These are phyloP conservation scores for Ogataea glucozyma DNA, from an alignment of 805 yeast genomes.

Conservation along the genomic window DNA sequence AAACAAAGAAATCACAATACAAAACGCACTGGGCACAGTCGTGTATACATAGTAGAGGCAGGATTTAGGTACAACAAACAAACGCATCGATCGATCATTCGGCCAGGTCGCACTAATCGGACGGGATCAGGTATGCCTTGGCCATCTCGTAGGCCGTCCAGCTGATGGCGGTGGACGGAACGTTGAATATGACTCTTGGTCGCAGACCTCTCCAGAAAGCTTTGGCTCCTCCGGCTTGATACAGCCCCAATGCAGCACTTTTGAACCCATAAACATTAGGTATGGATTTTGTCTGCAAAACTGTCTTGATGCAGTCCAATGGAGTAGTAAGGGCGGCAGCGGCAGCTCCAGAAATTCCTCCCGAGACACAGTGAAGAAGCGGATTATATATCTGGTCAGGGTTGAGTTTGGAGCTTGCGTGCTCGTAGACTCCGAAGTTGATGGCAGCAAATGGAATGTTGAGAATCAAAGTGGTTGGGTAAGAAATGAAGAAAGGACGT, in stretches of 20 bases:
- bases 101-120: conserved; percentile 1
- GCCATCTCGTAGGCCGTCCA: conserved; percentile 99
- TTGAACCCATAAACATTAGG: conserved; percentile 62
- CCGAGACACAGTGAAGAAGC: conserved; percentile 85
- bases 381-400: conserved; percentile 84
- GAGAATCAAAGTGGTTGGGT: conserved; percentile 90
- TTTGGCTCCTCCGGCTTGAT: conserved; percentile 53
- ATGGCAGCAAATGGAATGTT: conserved; percentile 94
- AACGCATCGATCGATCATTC: not conserved
- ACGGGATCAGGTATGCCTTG: conserved; percentile 57
- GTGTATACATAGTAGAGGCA: too few relatives aligned
- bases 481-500: conserved; percentile 83
- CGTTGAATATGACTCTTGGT: conserved; percentile 89
- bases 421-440: conserved; percentile 91
- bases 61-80: too few relatives aligned
- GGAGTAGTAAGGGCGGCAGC: conserved; percentile 97
- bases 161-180: conserved; percentile 94
- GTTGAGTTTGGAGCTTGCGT: conserved; percentile 72
- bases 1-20: conserved; percentile 8
- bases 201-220: conserved; percentile 85
- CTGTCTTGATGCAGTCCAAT: conserved; percentile 88
- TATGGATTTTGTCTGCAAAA: conserved; percentile 78
- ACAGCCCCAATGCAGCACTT: conserved; percentile 71
- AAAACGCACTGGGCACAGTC: not conserved
- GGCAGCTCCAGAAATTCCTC: conserved; percentile 91